Evolutionary conservation across 2,329 filamentous ascomycete genomes (phyloP).

Genomic region (Alternaria dauci): DNA sequence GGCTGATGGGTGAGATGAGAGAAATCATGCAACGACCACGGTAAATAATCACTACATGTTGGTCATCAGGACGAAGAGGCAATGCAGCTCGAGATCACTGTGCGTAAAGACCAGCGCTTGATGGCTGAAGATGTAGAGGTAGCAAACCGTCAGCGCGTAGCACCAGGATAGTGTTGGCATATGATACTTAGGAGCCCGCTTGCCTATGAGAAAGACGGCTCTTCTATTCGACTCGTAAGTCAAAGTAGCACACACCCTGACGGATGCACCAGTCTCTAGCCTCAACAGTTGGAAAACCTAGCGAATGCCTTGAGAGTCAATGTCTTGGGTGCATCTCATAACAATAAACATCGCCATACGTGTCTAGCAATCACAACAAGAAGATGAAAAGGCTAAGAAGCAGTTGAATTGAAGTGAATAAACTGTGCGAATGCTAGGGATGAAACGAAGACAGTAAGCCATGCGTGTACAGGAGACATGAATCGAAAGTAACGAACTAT

Average conservation of each 20-base stretch:
- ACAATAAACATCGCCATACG: not conserved
- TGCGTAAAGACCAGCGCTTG: no score
- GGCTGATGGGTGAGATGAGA: not conserved
- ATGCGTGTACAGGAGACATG: not conserved
- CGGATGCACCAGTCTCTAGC: not conserved
- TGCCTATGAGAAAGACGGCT: not conserved
- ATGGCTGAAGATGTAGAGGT: no score
- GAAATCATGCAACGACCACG: no score
- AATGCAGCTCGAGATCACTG: not conserved
- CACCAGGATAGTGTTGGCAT: not conserved
- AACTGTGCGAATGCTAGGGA: not conserved
- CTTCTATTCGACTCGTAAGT: not conserved
- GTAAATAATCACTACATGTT: no score
- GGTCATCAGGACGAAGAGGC: not conserved
- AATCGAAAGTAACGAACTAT: not conserved
- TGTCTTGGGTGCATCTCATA: not conserved
- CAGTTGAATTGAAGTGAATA: not conserved
- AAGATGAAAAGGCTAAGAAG: not conserved
- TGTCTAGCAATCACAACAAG: not conserved
- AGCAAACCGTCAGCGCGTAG: not conserved
- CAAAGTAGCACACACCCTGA: not conserved
- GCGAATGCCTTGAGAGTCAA: not conserved
- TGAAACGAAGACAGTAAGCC: not conserved
- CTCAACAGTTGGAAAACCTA: not conserved
- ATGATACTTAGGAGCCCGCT: not conserved